A percentile compares a stretch with the other conserved stretches of the same genome.
These are phyloP conservation scores for Penicillium argentinense DNA, from an alignment of 495 filamentous ascomycete species.

Conservation along the genomic window DNA sequence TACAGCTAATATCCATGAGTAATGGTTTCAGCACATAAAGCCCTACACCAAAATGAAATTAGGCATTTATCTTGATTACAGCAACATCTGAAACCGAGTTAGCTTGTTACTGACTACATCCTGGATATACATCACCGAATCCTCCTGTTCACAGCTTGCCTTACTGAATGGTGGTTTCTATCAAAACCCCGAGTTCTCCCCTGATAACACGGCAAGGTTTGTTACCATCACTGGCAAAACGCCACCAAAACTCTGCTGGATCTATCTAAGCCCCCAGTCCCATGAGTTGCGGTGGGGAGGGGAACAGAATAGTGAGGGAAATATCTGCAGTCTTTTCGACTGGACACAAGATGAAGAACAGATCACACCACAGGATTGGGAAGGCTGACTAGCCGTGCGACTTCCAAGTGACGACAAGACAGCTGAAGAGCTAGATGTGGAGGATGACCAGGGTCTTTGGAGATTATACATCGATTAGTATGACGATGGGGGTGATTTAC, in stretches of 20 bases:
- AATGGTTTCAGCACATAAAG: no score
- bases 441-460: background rate
- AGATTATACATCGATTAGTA: constrained; percentile 2
- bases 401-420: background rate
- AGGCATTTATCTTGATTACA: background rate
- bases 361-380: constrained; percentile 1
- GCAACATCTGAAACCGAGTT: no score
- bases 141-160: background rate
- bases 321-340: constrained; percentile 1
- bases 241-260: constrained; percentile 3
- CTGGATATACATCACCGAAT: constrained; percentile 1
- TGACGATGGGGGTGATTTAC: constrained; percentile 3
- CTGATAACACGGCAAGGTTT: constrained; percentile 3
- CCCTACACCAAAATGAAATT: constrained; percentile 1
- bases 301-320: constrained; percentile 1
- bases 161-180: constrained; percentile 3
- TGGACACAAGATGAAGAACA: constrained; percentile 6
- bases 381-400: constrained; percentile 4
- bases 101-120: background rate
- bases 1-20: no score
- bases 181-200: constrained; percentile 1
- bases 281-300: constrained; percentile 7
- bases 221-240: constrained; percentile 6
- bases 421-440: background rate
- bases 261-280: constrained; percentile 2